Conservation (phyloP, 2,329 filamentous ascomycete genomes). For the Lasiodiplodia gonubiensis region DNA sequence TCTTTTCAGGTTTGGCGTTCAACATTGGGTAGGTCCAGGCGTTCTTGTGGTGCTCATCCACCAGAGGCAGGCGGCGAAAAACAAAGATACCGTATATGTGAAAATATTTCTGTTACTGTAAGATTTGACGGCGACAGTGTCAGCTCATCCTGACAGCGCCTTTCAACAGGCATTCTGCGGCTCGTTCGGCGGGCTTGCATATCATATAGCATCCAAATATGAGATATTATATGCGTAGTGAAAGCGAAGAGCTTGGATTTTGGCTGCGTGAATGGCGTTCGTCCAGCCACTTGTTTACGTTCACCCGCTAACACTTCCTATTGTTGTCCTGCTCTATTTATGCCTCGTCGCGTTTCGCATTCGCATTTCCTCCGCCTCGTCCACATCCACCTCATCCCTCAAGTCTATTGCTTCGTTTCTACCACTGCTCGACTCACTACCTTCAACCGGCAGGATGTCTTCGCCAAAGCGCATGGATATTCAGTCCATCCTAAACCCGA, state of each 20-base stretch:
- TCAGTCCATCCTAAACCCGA: neutral
- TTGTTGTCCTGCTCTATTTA: slow-evolving; percentile 2
- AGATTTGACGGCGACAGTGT: slow-evolving; percentile 15
- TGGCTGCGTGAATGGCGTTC: neutral
- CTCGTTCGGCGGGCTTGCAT: neutral
- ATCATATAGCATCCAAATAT: neutral
- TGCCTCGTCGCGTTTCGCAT: neutral
- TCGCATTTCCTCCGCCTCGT: neutral
- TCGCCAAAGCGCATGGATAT: neutral
- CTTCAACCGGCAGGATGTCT: neutral
- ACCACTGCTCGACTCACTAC: neutral
- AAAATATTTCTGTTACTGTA: slow-evolving; percentile 19
- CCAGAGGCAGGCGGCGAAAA: slow-evolving; percentile 24
- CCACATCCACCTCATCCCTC: neutral
- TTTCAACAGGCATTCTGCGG: slow-evolving; percentile 21
- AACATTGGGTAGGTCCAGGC: slow-evolving; percentile 19
- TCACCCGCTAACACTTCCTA: slow-evolving; percentile 6
- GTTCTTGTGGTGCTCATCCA: slow-evolving; percentile 28
- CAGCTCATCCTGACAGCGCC: slow-evolving; percentile 16
- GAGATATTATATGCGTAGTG: neutral
- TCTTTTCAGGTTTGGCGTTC: slow-evolving; percentile 4
- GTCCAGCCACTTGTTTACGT: neutral
- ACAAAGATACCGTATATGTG: slow-evolving; percentile 25
- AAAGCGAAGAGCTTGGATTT: neutral
- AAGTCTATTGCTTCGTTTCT: neutral